Evolutionary conservation across 352 stramenopile species (phyloP), one percentile per base, ranked within the genome.

Genomic region (Phytophthora macrochlamydospora): DNA sequence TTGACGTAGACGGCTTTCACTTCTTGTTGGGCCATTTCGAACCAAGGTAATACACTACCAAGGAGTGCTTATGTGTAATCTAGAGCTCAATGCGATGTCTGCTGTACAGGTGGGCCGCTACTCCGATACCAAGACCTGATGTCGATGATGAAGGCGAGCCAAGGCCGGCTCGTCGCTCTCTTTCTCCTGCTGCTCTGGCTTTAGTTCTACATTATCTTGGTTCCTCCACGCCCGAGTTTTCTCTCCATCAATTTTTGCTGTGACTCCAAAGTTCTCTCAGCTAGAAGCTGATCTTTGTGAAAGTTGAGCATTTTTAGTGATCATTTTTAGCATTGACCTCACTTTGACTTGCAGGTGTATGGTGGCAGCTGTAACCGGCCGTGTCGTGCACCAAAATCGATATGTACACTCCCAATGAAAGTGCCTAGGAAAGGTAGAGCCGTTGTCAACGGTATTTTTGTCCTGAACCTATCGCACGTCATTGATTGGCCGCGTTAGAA

Each of bases 181-280:
- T 72, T 7, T 30, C 28, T 24, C 7, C 58, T 14, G n/a, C n/a
- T 24, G 58, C 24, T 6, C 54, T 73, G 11, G 58, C 29, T 0
- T 40, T 73, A 12, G 65, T 67, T 4, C 65, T 68, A 3, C 65
- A 73, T 4, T 68, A 45, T 14, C 45, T 73, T 1, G 68, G 56
- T 42, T 67, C 65, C 4, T 63, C 53, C 4, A 68, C 65, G 65
- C 24, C 38, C 11, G 53, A 59, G 49, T 29, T 48, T 13, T 59
- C 53, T 40, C 53, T 65, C 3, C 65, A 73, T 38, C 45, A 62
- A 4, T 58, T 65, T 18, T 73, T 37, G 65, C 33, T 1, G 3
- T 67, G 11, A 73, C 58, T 12, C 18, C 18, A 24, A 24, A 24
- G 18, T 24, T 24, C 18, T 24, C 18, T 24, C 18, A 24, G 18